These are phyloP conservation scores for Lasiosphaeria ovina DNA, from an alignment of 495 filamentous ascomycete genomes.

Conservation along the genomic window DNA sequence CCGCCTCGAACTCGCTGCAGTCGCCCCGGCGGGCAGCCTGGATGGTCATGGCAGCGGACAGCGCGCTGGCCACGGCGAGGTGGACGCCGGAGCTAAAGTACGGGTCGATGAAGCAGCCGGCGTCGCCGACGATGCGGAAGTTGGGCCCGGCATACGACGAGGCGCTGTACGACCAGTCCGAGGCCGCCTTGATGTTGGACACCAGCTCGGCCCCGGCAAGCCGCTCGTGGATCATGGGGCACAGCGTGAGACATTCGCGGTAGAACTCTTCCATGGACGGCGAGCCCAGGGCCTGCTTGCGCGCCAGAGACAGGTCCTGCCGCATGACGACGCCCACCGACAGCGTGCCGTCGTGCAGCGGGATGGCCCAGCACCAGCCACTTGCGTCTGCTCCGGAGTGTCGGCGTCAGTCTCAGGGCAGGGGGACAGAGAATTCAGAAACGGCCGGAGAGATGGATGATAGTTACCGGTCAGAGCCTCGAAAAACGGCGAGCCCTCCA, in stretches of 20 bases:
- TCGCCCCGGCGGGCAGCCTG: conserved; percentile 35
- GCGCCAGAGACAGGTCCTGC: conserved; percentile 30
- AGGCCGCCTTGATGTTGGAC: conserved; percentile 35
- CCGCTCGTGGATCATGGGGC: conserved; percentile 24
- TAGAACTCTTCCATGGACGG: conserved; percentile 40
- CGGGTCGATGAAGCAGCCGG: conserved; percentile 45
- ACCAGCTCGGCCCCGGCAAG: conserved; percentile 30
- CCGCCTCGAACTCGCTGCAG: conserved; percentile 37
- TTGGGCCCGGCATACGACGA: conserved; percentile 34
- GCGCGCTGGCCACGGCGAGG: conserved; percentile 42
- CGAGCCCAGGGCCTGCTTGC: conserved; percentile 31
- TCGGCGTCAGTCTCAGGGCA: background rate
- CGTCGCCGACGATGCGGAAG: conserved; percentile 43
- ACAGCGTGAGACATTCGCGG: conserved; percentile 32
- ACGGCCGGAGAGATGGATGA: background rate
- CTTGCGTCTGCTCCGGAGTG: conserved; percentile 10
- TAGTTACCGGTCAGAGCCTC: conserved; percentile 37
- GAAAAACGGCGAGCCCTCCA: conserved; percentile 38
- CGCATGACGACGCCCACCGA: conserved; percentile 43
- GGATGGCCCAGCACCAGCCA: conserved; percentile 48
- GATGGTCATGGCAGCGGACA: conserved; percentile 46
- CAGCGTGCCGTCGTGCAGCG: conserved; percentile 42
- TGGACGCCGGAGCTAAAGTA: conserved; percentile 51
- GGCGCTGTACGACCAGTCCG: conserved; percentile 46
- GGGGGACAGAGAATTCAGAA: too few species aligned